These are phyloP conservation scores for Nigrospora oryzae DNA, from an alignment of 2,329 filamentous ascomycete genomes.

Conservation along the genomic window DNA sequence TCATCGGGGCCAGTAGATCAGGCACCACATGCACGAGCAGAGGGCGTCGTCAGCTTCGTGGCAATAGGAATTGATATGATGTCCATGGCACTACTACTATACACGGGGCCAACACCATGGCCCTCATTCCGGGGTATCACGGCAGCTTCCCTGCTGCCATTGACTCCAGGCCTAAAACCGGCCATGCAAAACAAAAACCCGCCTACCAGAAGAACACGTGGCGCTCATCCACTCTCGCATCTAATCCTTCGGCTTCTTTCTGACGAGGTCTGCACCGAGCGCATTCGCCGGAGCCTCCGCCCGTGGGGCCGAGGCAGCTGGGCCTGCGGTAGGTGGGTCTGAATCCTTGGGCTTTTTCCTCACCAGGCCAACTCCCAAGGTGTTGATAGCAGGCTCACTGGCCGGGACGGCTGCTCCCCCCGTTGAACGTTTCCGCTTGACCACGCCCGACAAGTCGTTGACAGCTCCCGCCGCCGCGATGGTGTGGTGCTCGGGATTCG, in stretches of 20 bases:
- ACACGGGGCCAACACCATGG: too few relatives aligned
- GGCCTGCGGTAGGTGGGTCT: conserved; percentile 4
- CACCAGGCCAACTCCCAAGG: conserved; percentile 29
- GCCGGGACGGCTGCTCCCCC: conserved; percentile 6
- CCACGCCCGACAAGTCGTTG: conserved; percentile 39
- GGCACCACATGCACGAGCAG: too few relatives aligned
- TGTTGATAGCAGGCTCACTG: conserved; percentile 14
- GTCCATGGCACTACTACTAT: too few relatives aligned
- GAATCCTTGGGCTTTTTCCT: conserved; percentile 40
- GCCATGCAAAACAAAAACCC: too few relatives aligned
- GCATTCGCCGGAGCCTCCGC: conserved; percentile 31
- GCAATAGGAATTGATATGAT: too few relatives aligned
- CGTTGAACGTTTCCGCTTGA: conserved; percentile 34
- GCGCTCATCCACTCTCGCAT: background rate
- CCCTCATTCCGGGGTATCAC: too few relatives aligned
- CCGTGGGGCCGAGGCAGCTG: background rate
- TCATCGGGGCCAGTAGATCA: too few relatives aligned
- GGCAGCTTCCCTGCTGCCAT: too few relatives aligned
- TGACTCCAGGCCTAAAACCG: too few relatives aligned
- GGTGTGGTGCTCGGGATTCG: conserved; percentile 11
- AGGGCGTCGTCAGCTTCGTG: too few relatives aligned
- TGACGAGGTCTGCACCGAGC: conserved; percentile 38
- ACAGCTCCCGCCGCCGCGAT: conserved; percentile 14
- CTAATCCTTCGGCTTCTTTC: conserved; percentile 36
- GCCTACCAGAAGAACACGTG: background rate